phyloP scores from a whole-genome alignment of 2,329 filamentous ascomycete species.

The Aspergillus piperis region DNA sequence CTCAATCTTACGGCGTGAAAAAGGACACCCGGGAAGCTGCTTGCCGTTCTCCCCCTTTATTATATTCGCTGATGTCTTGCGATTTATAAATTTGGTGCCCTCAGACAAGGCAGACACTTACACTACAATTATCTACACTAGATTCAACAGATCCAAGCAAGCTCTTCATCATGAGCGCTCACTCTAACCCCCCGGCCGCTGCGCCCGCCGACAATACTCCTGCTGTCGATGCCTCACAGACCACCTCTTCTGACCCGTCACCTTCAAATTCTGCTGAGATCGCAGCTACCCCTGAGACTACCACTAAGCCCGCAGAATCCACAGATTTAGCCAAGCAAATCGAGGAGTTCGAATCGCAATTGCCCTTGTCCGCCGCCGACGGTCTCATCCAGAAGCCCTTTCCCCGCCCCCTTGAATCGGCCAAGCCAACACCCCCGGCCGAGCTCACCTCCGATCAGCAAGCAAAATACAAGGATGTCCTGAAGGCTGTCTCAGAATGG shows the following conservation, averaged over 20 bases:
- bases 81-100: background rate
- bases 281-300: conserved; percentile 2
- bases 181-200: conserved; percentile 12
- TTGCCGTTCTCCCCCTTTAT: background rate
- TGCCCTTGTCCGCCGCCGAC: conserved; percentile 42
- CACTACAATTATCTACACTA: background rate
- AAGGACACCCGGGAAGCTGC: background rate
- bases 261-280: background rate
- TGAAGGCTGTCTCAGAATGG: conserved; percentile 71
- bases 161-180: conserved; percentile 17
- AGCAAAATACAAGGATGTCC: conserved; percentile 76
- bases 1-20: conserved; percentile 5
- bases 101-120: background rate
- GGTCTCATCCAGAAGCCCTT: conserved; percentile 59
- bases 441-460: conserved; percentile 74
- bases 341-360: conserved; percentile 26
- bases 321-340: conserved; percentile 8
- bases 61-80: background rate
- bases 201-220: conserved; percentile 1
- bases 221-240: conserved; percentile 9
- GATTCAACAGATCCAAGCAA: background rate
- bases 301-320: conserved; percentile 9
- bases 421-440: conserved; percentile 58
- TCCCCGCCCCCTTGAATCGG: conserved; percentile 56
- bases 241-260: conserved; percentile 8